Conservation (phyloP, 2,329 filamentous ascomycete genomes). For the Dactylonectria estremocensis region DNA sequence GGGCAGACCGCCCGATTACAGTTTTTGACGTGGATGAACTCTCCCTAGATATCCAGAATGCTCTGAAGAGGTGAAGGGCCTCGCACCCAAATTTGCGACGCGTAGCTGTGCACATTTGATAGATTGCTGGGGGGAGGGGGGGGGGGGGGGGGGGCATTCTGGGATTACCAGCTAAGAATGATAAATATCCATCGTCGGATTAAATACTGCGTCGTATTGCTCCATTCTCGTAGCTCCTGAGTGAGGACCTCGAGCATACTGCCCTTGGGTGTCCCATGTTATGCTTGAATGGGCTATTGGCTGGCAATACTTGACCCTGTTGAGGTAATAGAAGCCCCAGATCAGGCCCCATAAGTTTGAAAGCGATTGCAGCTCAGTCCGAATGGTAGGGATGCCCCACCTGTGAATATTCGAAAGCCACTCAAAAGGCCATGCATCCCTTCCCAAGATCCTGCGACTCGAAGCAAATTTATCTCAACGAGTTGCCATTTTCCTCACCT, state of each 20-base stretch:
- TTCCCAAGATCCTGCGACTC: neutral
- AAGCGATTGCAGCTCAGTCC: neutral
- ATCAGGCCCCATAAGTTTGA: neutral
- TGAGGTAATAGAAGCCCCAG: neutral
- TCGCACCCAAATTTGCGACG: neutral
- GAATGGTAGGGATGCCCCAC: neutral
- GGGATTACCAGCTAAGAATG: neutral
- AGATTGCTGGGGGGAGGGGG: too few relatives aligned
- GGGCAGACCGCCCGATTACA: constrained; percentile 29
- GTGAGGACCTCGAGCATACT: neutral
- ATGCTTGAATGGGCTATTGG: too few relatives aligned
- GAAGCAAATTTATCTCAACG: neutral
- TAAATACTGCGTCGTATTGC: neutral
- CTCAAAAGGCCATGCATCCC: neutral
- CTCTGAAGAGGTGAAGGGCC: constrained; percentile 5
- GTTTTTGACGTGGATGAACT: constrained; percentile 27
- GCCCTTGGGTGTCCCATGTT: neutral
- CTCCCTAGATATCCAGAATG: constrained; percentile 20
- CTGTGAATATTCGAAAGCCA: neutral
- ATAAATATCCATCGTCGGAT: neutral
- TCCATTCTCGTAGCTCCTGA: neutral
- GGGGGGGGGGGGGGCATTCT: neutral
- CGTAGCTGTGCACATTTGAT: neutral
- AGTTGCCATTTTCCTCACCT: neutral
- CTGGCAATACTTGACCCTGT: neutral